A percentile compares a stretch with the other conserved stretches of the same genome.
Evolutionary conservation across 2,329 filamentous ascomycete genomes (phyloP).

Genomic region (Ascochyta pisi): DNA sequence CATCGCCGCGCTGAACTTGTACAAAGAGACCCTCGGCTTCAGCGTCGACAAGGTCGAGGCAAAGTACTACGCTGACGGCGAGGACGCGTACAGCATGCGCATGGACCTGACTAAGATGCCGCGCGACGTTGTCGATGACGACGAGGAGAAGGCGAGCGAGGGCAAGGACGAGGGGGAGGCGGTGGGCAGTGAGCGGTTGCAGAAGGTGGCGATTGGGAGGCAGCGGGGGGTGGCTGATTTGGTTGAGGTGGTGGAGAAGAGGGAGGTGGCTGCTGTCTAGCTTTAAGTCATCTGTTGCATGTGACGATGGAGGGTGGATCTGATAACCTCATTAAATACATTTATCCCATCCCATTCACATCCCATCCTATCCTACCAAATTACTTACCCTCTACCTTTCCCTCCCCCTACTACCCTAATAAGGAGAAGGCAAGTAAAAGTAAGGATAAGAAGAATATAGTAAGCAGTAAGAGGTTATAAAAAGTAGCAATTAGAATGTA

Average conservation of each 20-base stretch:
- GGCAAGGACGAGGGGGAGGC: constrained; percentile 47
- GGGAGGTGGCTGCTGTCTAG: constrained; percentile 53
- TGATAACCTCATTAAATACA: too few relatives aligned
- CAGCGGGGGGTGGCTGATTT: constrained; percentile 79
- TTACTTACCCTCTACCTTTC: too few relatives aligned
- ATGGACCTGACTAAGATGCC: constrained; percentile 74
- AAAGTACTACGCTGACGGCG: constrained; percentile 97
- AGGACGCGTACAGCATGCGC: constrained; percentile 94
- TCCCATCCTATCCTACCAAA: too few relatives aligned
- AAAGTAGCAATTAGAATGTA: too few relatives aligned
- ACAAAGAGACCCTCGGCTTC: constrained; percentile 68
- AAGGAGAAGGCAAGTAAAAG: too few relatives aligned
- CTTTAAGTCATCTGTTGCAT: too few relatives aligned
- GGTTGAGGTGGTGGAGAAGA: constrained; percentile 77
- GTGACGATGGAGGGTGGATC: too few relatives aligned
- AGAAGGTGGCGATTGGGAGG: constrained; percentile 82
- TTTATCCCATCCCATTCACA: too few relatives aligned
- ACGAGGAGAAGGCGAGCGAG: constrained; percentile 49
- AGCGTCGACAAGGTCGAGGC: constrained; percentile 64
- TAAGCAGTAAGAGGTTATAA: too few relatives aligned
- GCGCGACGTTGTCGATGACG: constrained; percentile 55
- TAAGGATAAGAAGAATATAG: too few relatives aligned
- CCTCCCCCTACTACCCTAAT: too few relatives aligned
- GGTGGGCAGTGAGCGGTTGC: constrained; percentile 53
- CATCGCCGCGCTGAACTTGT: constrained; percentile 86